A percentile compares a stretch with the other conserved stretches of the same genome.
Evolutionary conservation across 495 filamentous ascomycete genomes (phyloP).

Genomic region (Venustampulla echinocandica): DNA sequence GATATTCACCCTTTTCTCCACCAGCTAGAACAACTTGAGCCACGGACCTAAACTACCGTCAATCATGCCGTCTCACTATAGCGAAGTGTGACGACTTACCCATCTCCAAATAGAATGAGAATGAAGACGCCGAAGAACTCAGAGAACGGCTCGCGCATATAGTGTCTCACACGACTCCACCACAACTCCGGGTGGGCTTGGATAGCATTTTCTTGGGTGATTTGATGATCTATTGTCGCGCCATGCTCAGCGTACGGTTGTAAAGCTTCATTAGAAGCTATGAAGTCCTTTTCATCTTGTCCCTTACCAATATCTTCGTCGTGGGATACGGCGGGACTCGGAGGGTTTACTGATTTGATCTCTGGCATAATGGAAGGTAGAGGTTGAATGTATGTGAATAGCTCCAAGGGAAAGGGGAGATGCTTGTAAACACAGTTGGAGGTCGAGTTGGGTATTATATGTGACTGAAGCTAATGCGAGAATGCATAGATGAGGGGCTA

Average conservation of each 20-base stretch:
- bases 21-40: conserved; percentile 21
- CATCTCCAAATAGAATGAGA: conserved; percentile 55
- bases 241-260: conserved; percentile 20
- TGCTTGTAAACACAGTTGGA: too few relatives aligned
- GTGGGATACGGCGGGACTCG: conserved; percentile 5
- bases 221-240: conserved; percentile 17
- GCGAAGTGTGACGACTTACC: conserved; percentile 17
- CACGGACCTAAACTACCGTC: conserved; percentile 32
- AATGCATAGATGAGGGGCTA: neutral
- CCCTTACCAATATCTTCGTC: conserved; percentile 9
- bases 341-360: too few relatives aligned
- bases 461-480: neutral
- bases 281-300: neutral
- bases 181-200: conserved; percentile 24
- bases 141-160: conserved; percentile 46
- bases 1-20: conserved; percentile 31
- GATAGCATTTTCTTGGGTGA: conserved; percentile 14
- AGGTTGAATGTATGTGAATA: too few relatives aligned
- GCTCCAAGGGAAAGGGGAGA: too few relatives aligned
- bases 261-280: neutral
- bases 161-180: conserved; percentile 34
- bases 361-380: too few relatives aligned
- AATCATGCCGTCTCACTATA: conserved; percentile 24
- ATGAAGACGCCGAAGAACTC: conserved; percentile 61
- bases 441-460: neutral